Conservation (phyloP, 2,329 filamentous ascomycete species). For the Penicillium sp. region DNA sequence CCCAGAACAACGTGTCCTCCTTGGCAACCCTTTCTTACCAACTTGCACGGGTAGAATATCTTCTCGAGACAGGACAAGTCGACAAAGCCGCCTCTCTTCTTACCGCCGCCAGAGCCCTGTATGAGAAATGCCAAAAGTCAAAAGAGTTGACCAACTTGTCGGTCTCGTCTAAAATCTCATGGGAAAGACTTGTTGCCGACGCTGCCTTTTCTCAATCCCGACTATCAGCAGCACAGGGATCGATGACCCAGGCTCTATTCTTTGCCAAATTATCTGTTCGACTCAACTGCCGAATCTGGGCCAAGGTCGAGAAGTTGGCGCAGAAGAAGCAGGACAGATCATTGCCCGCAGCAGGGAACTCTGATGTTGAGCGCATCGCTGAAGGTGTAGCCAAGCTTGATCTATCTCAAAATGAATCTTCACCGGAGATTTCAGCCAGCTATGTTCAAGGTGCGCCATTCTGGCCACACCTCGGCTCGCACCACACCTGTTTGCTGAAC, state of each 20-base stretch:
- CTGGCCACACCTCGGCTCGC: conserved; percentile 70
- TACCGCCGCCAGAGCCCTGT: conserved; percentile 25
- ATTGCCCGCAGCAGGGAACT: conserved; percentile 17
- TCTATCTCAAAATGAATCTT: conserved; percentile 31
- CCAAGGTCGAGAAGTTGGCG: conserved; percentile 45
- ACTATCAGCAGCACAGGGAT: conserved; percentile 55
- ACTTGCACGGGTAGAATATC: conserved; percentile 69
- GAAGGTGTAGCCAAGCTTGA: conserved; percentile 39
- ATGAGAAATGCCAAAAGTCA: conserved; percentile 31
- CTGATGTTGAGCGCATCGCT: conserved; percentile 35
- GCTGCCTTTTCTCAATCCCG: conserved; percentile 61
- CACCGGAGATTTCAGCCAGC: conserved; percentile 40
- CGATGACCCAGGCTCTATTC: conserved; percentile 43
- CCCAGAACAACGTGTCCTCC: conserved; percentile 38
- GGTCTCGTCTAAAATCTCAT: conserved; percentile 39
- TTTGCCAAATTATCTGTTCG: conserved; percentile 48
- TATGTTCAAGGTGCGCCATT: conserved; percentile 60
- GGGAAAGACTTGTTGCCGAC: conserved; percentile 54
- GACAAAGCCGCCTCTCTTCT: conserved; percentile 51
- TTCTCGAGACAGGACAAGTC: conserved; percentile 60
- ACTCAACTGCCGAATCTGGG: conserved; percentile 50
- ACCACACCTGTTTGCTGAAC: conserved; percentile 67
- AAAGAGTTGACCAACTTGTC: conserved; percentile 31
- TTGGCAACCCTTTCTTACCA: conserved; percentile 55
- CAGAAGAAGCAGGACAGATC: conserved; percentile 33